Percentiles rank a stretch among this genome's conserved stretches.
Evolutionary conservation across 2,329 filamentous ascomycete genomes (phyloP).

Genomic region (Cercospora beticola): DNA sequence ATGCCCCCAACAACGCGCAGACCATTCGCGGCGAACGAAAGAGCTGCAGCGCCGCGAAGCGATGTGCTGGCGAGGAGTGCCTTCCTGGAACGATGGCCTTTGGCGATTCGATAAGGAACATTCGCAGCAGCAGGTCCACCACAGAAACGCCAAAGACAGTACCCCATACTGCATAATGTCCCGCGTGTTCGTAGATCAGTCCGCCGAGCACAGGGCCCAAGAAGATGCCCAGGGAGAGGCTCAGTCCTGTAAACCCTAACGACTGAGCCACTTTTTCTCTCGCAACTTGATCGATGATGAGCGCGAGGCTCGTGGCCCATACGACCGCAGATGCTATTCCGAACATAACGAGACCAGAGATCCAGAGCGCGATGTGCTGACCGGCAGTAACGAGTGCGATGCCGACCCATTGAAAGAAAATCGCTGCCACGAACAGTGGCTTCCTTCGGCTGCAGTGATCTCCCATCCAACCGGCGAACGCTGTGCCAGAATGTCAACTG

Average conservation of each 20-base stretch:
- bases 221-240: neutral
- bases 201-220: slow-evolving; percentile 6
- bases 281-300: slow-evolving; percentile 8
- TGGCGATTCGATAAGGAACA: slow-evolving; percentile 5
- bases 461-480: neutral
- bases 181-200: slow-evolving; percentile 9
- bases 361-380: slow-evolving; percentile 5
- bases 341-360: slow-evolving; percentile 5
- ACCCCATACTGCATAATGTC: slow-evolving; percentile 14
- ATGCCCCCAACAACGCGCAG: slow-evolving; percentile 5
- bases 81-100: neutral
- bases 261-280: slow-evolving; percentile 1
- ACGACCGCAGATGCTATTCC: slow-evolving; percentile 8
- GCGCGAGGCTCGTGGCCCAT: slow-evolving; percentile 11
- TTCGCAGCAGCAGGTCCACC: slow-evolving; percentile 3
- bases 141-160: neutral
- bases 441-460: neutral
- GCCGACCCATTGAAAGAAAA: slow-evolving; percentile 9
- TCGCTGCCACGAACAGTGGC: slow-evolving; percentile 6
- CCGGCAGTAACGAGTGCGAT: slow-evolving; percentile 8
- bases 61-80: neutral
- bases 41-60: neutral
- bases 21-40: slow-evolving; percentile 2
- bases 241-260: neutral
- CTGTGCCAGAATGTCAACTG: neutral